These are phyloP conservation scores for Calocybe cyanea DNA, from an alignment of 768 basidiomycete genomes.

Conservation along the genomic window DNA sequence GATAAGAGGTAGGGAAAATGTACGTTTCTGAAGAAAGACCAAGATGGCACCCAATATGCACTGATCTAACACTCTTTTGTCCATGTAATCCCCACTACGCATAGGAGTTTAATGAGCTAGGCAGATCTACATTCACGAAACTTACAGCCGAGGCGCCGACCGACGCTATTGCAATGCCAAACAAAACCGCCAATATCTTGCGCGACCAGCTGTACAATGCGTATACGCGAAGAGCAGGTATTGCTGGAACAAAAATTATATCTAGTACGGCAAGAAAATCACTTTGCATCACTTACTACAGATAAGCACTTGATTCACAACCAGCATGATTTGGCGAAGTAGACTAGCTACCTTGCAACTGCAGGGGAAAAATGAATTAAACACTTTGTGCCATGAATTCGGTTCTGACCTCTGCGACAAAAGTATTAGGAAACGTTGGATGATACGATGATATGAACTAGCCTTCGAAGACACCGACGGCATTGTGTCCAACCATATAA, in stretches of 20 bases:
- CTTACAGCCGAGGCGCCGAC: slow-evolving; percentile 32
- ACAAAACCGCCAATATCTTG: slow-evolving; percentile 31
- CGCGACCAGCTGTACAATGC: slow-evolving; percentile 45
- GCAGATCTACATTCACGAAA: background rate
- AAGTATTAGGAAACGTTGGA: background rate
- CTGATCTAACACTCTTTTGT: slow-evolving; percentile 23
- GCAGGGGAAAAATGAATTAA: background rate
- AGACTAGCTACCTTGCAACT: slow-evolving; percentile 38
- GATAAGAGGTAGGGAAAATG: too few species aligned
- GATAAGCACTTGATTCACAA: slow-evolving; percentile 42
- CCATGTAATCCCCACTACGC: slow-evolving; percentile 40
- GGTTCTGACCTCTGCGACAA: slow-evolving; percentile 14
- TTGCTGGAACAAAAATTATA: slow-evolving; percentile 22
- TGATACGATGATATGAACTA: slow-evolving; percentile 5
- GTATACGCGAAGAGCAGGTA: slow-evolving; percentile 44
- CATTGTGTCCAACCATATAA: slow-evolving; percentile 19
- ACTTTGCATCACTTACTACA: slow-evolving; percentile 39
- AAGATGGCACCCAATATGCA: slow-evolving; percentile 31
- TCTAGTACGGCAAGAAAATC: background rate
- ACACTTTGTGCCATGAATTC: background rate
- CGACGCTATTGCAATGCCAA: slow-evolving; percentile 28
- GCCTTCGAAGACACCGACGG: slow-evolving; percentile 24
- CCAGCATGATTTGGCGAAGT: slow-evolving; percentile 37
- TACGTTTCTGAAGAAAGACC: slow-evolving; percentile 22
- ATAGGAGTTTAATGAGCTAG: background rate